Percentiles rank a stretch among this genome's conserved stretches.
phyloP scores from a whole-genome alignment of 2,329 filamentous ascomycete genomes.

The Hymenoscyphus albidus region DNA sequence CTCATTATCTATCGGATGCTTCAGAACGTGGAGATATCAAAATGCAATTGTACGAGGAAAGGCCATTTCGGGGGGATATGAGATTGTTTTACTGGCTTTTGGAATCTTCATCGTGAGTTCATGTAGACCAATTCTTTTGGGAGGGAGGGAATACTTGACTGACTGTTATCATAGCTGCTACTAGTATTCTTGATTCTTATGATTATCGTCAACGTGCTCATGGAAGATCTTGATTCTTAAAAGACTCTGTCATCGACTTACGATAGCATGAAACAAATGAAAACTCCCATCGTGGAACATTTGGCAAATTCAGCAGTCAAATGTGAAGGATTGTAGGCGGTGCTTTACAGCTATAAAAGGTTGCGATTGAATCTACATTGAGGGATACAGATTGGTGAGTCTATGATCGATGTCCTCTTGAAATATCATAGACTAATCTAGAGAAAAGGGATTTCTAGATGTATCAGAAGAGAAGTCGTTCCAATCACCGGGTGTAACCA shows the following conservation, averaged over 20 bases:
- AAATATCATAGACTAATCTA: not conserved
- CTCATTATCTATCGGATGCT: conserved; percentile 47
- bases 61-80: conserved; percentile 55
- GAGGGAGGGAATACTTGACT: conserved; percentile 5
- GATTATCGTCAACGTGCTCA: conserved; percentile 31
- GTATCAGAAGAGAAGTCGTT: not conserved
- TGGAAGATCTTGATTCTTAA: conserved; percentile 23
- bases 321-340: not conserved
- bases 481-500: not conserved
- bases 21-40: conserved; percentile 59
- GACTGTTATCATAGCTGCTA: conserved; percentile 23
- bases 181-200: conserved; percentile 30
- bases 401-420: not conserved
- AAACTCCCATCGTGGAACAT: conserved; percentile 4
- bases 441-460: not conserved
- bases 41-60: conserved; percentile 54
- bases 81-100: conserved; percentile 47
- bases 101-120: conserved; percentile 46
- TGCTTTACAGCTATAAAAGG: not conserved
- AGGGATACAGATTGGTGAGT: too few relatives aligned
- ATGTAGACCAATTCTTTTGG: not conserved
- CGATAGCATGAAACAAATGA: conserved; percentile 10
- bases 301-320: not conserved
- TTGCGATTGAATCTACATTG: too few relatives aligned
- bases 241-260: not conserved